Base-by-base conservation (phyloP, 2,329 filamentous ascomycete genomes). In the Ascochyta lentis region DNA sequence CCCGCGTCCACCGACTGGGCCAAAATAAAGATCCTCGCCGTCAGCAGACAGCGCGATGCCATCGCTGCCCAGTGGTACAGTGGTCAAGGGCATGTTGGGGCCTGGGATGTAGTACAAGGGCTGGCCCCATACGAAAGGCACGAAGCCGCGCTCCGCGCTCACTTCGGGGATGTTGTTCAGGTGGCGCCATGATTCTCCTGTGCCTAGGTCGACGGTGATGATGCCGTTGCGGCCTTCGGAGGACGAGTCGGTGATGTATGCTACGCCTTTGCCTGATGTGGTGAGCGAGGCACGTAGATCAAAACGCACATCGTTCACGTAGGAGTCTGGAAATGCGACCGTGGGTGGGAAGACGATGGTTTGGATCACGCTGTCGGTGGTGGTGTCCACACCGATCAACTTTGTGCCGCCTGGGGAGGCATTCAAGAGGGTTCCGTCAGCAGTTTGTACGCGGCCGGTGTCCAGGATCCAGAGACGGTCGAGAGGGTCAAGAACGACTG, bases 391-490 rank as follows among this genome's bases (percentile, higher is more conserved):
- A 7, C 79, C 78, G 9, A 84, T 60, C 9, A 84, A 72, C 58
- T 84, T 84, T 0, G 81, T 79, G 0, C 83, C 82, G 33, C 82
- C 82, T 26, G 76, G 75, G 1, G 75, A 69, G 0, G 81, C 76
- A 0, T 68, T 64, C 9, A 83, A 73, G 10, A 83, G 76, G 0
- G 76, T 78, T 4, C 79, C 79, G 40, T 81, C 75, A 0, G 66
- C 61, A 4, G 74, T 74, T n/a, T 74, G 65, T 1, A 76, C 77
- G 22, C 81, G 76, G 8, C 81, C 82, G 3, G 81, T 84, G 58
- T 84, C 82, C 7, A 84, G 76, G 47, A 84, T 79, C 81, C 81
- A 84, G 19, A 83, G 75, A 6, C 80, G 76, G 64, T 84, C 80
- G 2, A 70, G 65, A 0, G 80, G 60, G 57, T 84, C 81, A 16